Conservation (phyloP, 768 basidiomycete genomes). For the Termitomyces sp. region DNA sequence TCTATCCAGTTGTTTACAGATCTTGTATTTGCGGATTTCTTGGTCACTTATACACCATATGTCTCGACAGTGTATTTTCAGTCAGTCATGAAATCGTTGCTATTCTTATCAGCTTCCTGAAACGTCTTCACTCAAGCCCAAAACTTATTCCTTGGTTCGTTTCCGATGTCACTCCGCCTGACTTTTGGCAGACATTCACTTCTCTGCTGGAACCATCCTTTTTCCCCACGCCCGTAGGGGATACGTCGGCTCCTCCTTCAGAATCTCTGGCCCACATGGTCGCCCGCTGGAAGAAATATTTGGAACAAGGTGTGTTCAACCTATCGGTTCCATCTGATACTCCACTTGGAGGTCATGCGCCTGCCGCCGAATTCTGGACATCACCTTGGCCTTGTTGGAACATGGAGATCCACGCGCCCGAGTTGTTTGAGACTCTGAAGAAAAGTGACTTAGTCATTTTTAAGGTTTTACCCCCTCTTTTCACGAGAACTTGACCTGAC, state of each 20-base stretch:
- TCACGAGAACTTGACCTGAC: neutral
- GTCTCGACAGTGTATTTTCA: constrained; percentile 85
- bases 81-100: constrained; percentile 38
- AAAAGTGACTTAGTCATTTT: constrained; percentile 73
- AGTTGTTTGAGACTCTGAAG: constrained; percentile 47
- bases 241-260: constrained; percentile 2
- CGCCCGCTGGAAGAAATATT: constrained; percentile 66
- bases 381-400: constrained; percentile 75
- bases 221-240: constrained; percentile 35
- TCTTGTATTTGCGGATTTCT: constrained; percentile 88
- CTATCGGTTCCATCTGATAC: constrained; percentile 66
- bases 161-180: constrained; percentile 86
- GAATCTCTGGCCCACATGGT: constrained; percentile 58
- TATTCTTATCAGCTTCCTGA: neutral
- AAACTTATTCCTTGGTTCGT: constrained; percentile 98
- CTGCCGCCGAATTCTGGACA: constrained; percentile 60
- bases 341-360: constrained; percentile 41
- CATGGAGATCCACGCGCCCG: constrained; percentile 49
- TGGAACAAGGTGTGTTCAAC: constrained; percentile 66
- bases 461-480: constrained; percentile 45
- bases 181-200: constrained; percentile 62
- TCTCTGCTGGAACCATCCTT: constrained; percentile 64
- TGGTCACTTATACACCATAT: constrained; percentile 86
- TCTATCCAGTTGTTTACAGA: constrained; percentile 80
- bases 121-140: constrained; percentile 46